Conservation (phyloP, 2,329 filamentous ascomycete genomes). For the Fusarium buharicum region DNA sequence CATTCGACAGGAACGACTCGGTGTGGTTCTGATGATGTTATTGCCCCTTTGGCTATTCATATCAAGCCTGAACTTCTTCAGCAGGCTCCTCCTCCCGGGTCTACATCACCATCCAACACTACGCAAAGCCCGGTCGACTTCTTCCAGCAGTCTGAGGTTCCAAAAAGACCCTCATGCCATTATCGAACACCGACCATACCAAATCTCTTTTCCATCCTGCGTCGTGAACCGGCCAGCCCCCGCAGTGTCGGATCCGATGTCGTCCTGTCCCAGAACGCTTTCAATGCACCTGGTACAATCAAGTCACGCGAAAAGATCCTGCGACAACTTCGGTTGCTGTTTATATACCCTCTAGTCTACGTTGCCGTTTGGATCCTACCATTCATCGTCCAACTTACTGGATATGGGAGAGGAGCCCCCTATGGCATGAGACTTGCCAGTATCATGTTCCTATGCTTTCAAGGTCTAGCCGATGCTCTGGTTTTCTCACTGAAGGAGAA, state of each 20-base stretch:
- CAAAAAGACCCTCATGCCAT: background rate
- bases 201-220: conserved; percentile 42
- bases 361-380: conserved; percentile 77
- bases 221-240: conserved; percentile 33
- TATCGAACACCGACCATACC: conserved; percentile 39
- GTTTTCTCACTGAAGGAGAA: conserved; percentile 77
- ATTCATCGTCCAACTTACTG: conserved; percentile 70
- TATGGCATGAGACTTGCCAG: conserved; percentile 66
- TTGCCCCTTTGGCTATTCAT: conserved; percentile 5
- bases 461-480: conserved; percentile 74
- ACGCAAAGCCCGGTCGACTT: conserved; percentile 5
- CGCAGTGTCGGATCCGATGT: conserved; percentile 27
- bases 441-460: conserved; percentile 68
- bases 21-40: conserved; percentile 18
- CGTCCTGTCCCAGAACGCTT: conserved; percentile 23
- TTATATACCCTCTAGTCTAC: conserved; percentile 81
- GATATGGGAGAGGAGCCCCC: conserved; percentile 54
- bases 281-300: conserved; percentile 46
- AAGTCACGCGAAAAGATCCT: conserved; percentile 66
- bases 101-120: conserved; percentile 3
- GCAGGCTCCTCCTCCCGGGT: background rate
- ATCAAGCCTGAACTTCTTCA: conserved; percentile 13
- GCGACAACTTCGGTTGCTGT: conserved; percentile 75
- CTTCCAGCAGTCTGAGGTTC: conserved; percentile 15
- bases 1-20: conserved; percentile 21